These are phyloP conservation scores for Melastoma malabathricum DNA, from an alignment of 345 rosid genomes.

Conservation along the genomic window DNA sequence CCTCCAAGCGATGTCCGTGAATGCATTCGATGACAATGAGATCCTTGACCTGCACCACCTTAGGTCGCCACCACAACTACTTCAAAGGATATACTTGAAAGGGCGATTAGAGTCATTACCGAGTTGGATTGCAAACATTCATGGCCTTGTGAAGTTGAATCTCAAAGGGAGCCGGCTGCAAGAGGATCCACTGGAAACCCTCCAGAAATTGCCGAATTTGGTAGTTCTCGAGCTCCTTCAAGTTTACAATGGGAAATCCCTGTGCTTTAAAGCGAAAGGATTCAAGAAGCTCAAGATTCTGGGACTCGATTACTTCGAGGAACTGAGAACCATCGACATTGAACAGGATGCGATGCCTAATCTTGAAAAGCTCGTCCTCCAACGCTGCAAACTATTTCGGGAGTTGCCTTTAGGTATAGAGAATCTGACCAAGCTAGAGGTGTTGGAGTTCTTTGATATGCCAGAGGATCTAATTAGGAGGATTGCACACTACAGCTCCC, in stretches of 20 bases:
- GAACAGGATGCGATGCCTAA: constrained; percentile 19
- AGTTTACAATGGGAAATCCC: constrained; percentile 12
- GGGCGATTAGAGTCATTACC: constrained; percentile 20
- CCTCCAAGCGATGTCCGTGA: constrained; percentile 22
- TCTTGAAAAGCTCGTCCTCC: constrained; percentile 16
- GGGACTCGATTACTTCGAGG: constrained; percentile 21
- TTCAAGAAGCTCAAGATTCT: constrained; percentile 20
- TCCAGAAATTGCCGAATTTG: constrained; percentile 21
- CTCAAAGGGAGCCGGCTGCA: constrained; percentile 18
- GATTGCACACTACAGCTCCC: constrained; percentile 4
- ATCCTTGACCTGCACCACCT: constrained; percentile 19
- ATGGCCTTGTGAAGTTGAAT: constrained; percentile 14
- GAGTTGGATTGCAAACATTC: constrained; percentile 9
- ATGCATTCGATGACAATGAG: constrained; percentile 14
- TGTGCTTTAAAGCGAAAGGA: constrained; percentile 15
- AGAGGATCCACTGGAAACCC: constrained; percentile 20
- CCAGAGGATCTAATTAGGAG: constrained; percentile 17
- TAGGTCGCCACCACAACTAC: constrained; percentile 18
- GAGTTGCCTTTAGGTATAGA: constrained; percentile 19
- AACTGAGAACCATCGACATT: constrained; percentile 11
- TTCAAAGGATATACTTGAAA: constrained; percentile 18
- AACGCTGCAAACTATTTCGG: constrained; percentile 14
- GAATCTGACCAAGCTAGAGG: constrained; percentile 15
- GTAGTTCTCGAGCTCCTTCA: constrained; percentile 22
- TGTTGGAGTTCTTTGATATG: constrained; percentile 20